These are phyloP conservation scores for Reutealis trisperma DNA, from an alignment of 345 rosid genomes.

Conservation along the genomic window DNA sequence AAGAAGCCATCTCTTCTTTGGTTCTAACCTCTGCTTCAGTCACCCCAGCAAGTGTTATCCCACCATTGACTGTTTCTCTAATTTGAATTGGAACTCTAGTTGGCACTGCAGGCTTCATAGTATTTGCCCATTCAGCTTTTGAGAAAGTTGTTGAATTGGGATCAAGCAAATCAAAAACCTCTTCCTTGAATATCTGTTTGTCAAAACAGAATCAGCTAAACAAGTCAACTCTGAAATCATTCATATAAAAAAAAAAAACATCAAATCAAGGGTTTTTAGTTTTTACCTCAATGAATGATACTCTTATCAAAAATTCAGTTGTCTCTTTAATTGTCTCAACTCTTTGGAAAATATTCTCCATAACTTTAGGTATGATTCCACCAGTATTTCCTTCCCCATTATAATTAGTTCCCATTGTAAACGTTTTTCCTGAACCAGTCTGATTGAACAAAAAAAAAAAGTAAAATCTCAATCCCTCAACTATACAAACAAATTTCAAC, in stretches of 20 bases:
- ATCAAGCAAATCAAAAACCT: slow-evolving; percentile 90
- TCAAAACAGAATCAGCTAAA: slow-evolving; percentile 10
- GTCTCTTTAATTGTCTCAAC: slow-evolving; percentile 51
- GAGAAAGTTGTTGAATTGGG: slow-evolving; percentile 40
- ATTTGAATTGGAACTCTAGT: slow-evolving; percentile 82
- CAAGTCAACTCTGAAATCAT: neutral
- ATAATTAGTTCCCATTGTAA: slow-evolving; percentile 94
- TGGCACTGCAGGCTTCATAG: slow-evolving; percentile 47
- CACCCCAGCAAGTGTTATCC: slow-evolving; percentile 94
- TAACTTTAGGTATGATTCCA: slow-evolving; percentile 82
- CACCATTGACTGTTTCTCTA: slow-evolving; percentile 86
- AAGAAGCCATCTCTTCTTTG: slow-evolving; percentile 87
- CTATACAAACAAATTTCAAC: neutral
- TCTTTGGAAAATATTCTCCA: slow-evolving; percentile 68
- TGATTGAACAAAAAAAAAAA: slow-evolving; percentile 22
- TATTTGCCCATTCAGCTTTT: slow-evolving; percentile 48
- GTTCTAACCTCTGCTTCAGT: slow-evolving; percentile 85
- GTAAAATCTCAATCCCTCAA: slow-evolving; percentile 4
- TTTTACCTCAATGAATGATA: slow-evolving; percentile 91
- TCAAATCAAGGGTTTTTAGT: neutral
- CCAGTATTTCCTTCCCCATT: slow-evolving; percentile 55
- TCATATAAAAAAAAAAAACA: no score
- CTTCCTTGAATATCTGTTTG: slow-evolving; percentile 88
- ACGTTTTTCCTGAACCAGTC: slow-evolving; percentile 97
- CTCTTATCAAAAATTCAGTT: slow-evolving; percentile 70